Evolutionary conservation across 306 rosid genomes (phyloP).

Genomic region (Mimosa bimucronata): DNA sequence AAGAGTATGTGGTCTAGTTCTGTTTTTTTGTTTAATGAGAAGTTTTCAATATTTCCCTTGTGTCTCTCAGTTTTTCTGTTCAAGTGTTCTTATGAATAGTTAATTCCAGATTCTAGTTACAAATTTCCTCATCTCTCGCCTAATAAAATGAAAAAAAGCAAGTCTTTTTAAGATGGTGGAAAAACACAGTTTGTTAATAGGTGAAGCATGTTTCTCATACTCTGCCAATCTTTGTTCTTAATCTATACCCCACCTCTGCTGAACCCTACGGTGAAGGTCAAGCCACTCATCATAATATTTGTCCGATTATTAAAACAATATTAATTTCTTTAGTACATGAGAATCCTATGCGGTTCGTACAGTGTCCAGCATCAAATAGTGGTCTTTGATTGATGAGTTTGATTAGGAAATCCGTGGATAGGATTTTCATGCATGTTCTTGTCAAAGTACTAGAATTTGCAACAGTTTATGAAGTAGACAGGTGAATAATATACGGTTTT

Average conservation of each 20-base stretch:
- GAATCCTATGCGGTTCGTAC: conserved; percentile 83
- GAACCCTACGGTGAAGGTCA: conserved; percentile 47
- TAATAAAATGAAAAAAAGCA: conserved; percentile 39
- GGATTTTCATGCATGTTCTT: conserved; percentile 46
- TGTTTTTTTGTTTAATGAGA: conserved; percentile 44
- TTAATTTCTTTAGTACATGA: conserved; percentile 34
- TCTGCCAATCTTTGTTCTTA: conserved; percentile 36
- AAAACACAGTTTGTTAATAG: neutral
- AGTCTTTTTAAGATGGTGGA: conserved; percentile 33
- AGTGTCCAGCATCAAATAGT: conserved; percentile 35
- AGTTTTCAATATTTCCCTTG: conserved; percentile 18
- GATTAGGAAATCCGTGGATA: conserved; percentile 39
- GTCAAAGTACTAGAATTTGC: conserved; percentile 30
- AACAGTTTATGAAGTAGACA: conserved; percentile 35
- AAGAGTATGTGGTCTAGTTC: conserved; percentile 35
- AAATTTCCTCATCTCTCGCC: neutral
- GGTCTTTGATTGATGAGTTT: conserved; percentile 23
- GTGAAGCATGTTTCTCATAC: conserved; percentile 36
- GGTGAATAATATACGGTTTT: conserved; percentile 27
- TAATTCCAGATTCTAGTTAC: neutral
- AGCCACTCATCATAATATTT: conserved; percentile 46
- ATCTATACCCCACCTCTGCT: conserved; percentile 38
- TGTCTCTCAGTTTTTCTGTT: neutral
- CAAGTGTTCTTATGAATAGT: neutral
- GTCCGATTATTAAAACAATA: conserved; percentile 49